A percentile compares a stretch with the other conserved stretches of the same genome.
phyloP scores from a whole-genome alignment of 176 grass and related monocot species.

The Raddia guianensis region DNA sequence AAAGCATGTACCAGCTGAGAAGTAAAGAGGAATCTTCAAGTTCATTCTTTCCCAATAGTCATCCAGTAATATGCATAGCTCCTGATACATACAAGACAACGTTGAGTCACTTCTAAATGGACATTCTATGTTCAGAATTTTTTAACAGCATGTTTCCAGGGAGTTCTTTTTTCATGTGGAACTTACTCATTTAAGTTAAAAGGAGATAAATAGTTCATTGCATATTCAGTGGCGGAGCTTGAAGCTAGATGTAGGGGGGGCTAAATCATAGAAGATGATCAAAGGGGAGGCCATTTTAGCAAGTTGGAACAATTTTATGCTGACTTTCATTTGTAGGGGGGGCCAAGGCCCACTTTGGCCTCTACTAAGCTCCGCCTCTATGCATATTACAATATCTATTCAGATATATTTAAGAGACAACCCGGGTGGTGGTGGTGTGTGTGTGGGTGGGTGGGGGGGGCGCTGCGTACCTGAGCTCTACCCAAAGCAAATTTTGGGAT shows the following conservation, averaged over 20 bases:
- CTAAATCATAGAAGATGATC: no score
- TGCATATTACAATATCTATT: not conserved
- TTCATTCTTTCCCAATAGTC: slow-evolving; percentile 95
- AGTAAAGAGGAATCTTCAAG: slow-evolving; percentile 91
- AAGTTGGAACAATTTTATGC: no score
- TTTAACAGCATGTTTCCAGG: not conserved
- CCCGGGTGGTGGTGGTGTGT: no score
- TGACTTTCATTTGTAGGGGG: no score
- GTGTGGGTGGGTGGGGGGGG: not conserved
- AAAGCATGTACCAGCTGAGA: slow-evolving; percentile 70
- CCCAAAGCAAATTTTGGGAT: slow-evolving; percentile 97
- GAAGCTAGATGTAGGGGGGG: no score
- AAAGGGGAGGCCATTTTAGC: no score
- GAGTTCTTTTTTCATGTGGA: not conserved
- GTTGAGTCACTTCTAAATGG: slow-evolving; percentile 14
- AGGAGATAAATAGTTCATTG: no score
- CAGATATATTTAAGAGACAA: slow-evolving; percentile 5
- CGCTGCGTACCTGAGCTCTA: slow-evolving; percentile 99
- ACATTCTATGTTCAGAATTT: not conserved
- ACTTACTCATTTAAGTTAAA: not conserved
- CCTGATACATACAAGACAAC: slow-evolving; percentile 53
- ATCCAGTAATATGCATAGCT: slow-evolving; percentile 94
- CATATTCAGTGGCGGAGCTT: no score
- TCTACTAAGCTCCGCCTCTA: no score
- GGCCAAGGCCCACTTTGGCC: no score